Evolutionary conservation across 106 monocot genomes (phyloP).

Genomic region (Chionographis japonica): DNA sequence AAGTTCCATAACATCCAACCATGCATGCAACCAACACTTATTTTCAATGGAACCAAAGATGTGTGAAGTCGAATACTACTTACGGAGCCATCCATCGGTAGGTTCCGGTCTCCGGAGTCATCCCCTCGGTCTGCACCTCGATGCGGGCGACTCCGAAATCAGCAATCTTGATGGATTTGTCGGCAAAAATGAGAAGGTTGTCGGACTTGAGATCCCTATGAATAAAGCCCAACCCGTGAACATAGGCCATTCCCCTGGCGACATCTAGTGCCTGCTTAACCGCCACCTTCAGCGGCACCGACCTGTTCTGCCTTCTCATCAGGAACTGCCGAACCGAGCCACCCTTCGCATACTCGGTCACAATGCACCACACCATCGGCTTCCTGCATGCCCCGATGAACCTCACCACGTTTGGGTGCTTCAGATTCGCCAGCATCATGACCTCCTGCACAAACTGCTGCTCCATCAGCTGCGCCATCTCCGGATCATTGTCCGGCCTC

Average conservation of each 20-base stretch:
- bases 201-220: conserved; percentile 39
- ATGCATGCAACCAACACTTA: neutral
- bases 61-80: conserved; percentile 1
- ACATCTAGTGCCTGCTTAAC: conserved; percentile 33
- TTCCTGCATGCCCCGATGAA: conserved; percentile 37
- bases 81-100: conserved; percentile 53
- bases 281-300: conserved; percentile 21
- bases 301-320: conserved; percentile 25
- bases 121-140: conserved; percentile 26
- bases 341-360: conserved; percentile 32
- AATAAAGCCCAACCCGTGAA: conserved; percentile 28
- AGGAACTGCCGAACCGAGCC: conserved; percentile 35
- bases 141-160: conserved; percentile 36
- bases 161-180: conserved; percentile 39
- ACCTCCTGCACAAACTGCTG: conserved; percentile 31
- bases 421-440: conserved; percentile 21
- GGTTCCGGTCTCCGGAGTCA: conserved; percentile 39
- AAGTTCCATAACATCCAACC: neutral
- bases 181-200: conserved; percentile 25
- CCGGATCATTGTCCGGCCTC: conserved; percentile 16
- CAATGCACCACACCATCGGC: conserved; percentile 32
- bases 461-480: conserved; percentile 20
- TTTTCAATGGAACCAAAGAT: neutral
- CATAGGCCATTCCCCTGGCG: conserved; percentile 33
- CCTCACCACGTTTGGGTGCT: conserved; percentile 24